Conservation (phyloP, 2,329 filamentous ascomycete species). For the Didymosphaeria variabile region DNA sequence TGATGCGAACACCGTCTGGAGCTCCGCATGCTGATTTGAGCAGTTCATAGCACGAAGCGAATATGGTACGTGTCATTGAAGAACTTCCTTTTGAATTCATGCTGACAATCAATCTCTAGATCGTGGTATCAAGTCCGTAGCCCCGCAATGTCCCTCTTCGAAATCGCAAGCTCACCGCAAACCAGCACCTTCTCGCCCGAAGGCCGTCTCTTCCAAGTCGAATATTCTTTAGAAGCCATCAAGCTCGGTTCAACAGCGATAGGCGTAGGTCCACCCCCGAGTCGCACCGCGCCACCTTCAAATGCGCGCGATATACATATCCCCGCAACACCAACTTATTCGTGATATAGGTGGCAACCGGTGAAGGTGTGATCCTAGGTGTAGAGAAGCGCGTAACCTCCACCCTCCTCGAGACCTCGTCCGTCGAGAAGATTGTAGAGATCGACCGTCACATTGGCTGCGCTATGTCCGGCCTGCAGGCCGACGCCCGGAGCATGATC, state of each 20-base stretch:
- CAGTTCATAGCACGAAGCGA: slow-evolving; percentile 99
- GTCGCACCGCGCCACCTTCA: not conserved
- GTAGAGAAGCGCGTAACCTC: slow-evolving; percentile 99
- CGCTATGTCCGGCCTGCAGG: slow-evolving; percentile 97
- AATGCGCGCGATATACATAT: not conserved
- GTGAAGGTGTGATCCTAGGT: slow-evolving; percentile 92
- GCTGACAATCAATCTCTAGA: slow-evolving; percentile 64
- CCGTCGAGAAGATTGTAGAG: slow-evolving; percentile 99
- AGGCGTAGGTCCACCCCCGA: slow-evolving; percentile 66
- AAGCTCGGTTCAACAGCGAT: slow-evolving; percentile 99
- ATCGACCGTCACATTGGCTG: slow-evolving; percentile 99
- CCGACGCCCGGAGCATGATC: slow-evolving; percentile 96
- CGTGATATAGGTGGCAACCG: slow-evolving; percentile 76
- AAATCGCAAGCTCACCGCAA: slow-evolving; percentile 33
- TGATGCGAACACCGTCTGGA: slow-evolving; percentile 33
- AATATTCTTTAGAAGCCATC: slow-evolving; percentile 99
- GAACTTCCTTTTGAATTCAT: slow-evolving; percentile 11
- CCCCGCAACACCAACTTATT: slow-evolving; percentile 25
- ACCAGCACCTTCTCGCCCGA: slow-evolving; percentile 97
- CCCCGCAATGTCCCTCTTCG: slow-evolving; percentile 23
- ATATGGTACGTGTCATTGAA: slow-evolving; percentile 78
- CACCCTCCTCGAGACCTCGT: slow-evolving; percentile 94
- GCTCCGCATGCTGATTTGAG: slow-evolving; percentile 41
- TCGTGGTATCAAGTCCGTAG: slow-evolving; percentile 91
- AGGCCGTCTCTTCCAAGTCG: slow-evolving; percentile 99